Evolutionary conservation across 2,329 filamentous ascomycete species (phyloP), one percentile per base, ranked within the genome.

Genomic region (Chrysoporthe austroafricana): DNA sequence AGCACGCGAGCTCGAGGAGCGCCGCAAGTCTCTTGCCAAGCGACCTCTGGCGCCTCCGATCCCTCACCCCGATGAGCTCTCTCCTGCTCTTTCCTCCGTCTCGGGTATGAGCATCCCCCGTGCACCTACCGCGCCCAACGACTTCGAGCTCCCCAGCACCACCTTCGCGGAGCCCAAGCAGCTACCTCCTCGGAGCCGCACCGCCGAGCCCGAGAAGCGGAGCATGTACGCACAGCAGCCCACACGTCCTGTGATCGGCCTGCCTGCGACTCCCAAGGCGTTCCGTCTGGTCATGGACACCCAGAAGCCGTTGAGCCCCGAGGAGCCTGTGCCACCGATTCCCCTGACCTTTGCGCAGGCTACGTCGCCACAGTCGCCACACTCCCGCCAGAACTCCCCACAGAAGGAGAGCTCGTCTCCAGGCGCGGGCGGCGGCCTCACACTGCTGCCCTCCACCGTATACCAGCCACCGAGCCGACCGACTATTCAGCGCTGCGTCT

Each of bases 231-330:
- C 82, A 14, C 66, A 70, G 43, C 16, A 78, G 77, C 63, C 80
- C 76, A 69, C 77, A 5, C 69, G 77, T 1, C 82, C 85, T 1
- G 84, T 86, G 6, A 85, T 95, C 63, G 94, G 94, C 0, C 85
- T 97, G n/a, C 94, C 95, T 16, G 93, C 94, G 2, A 97, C 94
- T 0, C 94, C 95, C 42, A 90, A 93, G 80, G 94, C 94, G 1
- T 97, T 97, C 94, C 88, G 91, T 26, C 88, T 96, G 1, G 88
- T 92, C 56, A 89, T 95, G 72, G 86, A 88, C 42, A 73, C 73
- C 66, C 80, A 84, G 66, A 56, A 70, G 66, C 39, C 76, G 71
- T 67, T 76, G 68, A 58, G 74, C 56, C 64, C 67, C 9, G 68
- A 74, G 1, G 82, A 88, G 42, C 88, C 89, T n/a, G 80, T 88